Evolutionary conservation across 441 rosid genomes (phyloP).

Genomic region (Breynia disticha): DNA sequence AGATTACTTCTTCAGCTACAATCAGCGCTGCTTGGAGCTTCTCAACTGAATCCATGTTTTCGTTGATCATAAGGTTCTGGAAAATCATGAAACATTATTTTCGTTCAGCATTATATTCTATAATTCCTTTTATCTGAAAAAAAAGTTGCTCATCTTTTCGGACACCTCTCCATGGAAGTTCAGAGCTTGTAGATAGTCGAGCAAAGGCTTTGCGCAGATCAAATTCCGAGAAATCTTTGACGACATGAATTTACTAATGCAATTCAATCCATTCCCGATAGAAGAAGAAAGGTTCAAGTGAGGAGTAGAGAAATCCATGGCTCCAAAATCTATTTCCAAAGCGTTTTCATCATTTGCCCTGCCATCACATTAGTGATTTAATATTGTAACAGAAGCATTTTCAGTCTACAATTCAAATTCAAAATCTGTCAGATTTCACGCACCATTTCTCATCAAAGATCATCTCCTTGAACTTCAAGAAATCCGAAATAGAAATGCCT

Average conservation of each 20-base stretch:
- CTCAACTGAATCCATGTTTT: conserved; percentile 37
- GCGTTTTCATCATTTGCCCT: conserved; percentile 80
- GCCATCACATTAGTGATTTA: conserved; percentile 9
- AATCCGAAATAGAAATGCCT: conserved; percentile 47
- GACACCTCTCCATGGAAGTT: conserved; percentile 76
- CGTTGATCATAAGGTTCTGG: conserved; percentile 73
- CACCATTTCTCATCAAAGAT: conserved; percentile 72
- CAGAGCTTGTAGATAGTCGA: conserved; percentile 52
- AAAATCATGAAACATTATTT: background rate
- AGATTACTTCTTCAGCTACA: conserved; percentile 36
- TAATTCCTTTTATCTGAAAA: background rate
- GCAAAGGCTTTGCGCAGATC: conserved; percentile 26
- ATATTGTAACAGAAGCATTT: too few relatives aligned
- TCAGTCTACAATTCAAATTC: too few relatives aligned
- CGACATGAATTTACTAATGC: conserved; percentile 56
- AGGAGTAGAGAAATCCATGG: conserved; percentile 58
- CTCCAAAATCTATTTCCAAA: conserved; percentile 73
- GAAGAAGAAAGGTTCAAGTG: conserved; percentile 60
- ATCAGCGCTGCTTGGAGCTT: conserved; percentile 58
- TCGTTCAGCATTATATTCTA: background rate
- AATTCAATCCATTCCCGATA: conserved; percentile 62
- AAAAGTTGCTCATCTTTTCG: background rate
- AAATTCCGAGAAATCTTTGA: conserved; percentile 35
- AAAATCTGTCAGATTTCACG: background rate
- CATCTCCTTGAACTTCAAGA: conserved; percentile 64